Evolutionary conservation across 2,329 filamentous ascomycete genomes (phyloP), one percentile per base, ranked within the genome.

Genomic region (Fusarium albidum): DNA sequence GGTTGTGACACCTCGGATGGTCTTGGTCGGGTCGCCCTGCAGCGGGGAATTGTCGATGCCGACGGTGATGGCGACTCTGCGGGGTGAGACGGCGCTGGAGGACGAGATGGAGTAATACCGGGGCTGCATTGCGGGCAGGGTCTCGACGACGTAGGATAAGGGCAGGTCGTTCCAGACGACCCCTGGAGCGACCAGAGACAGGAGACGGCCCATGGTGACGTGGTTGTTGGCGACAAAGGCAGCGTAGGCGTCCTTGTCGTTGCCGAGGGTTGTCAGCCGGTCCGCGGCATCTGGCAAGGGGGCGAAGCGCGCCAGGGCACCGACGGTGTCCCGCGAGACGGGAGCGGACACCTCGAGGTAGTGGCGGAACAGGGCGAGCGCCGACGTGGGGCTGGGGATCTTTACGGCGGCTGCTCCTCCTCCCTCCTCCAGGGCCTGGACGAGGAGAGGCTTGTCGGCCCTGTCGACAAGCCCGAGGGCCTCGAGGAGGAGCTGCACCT

Each of bases 71-170:
- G 65, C 44, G 31, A 67, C 54, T 10, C 44, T 67, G 21, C 60
- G 57, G 6, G 64, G 55, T 6, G 61, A 65, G 6, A 68, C 59
- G 21, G 76, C 71, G 12, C 73, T 75, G 8, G 83, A 85, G 1
- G 82, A 85, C 0, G 83, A 86, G 52, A 87, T 86, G 7, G 81
- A 84, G 68, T 87, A 87, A 55, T 85, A 83, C 5, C 84, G 81
- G 9, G 84, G 75, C 11, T 82, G 57, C 9, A 64, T 37, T 0
- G 77, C 76, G 1, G 82, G 80, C 1, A 87, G 76, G 64, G 81
- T 81, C 43, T 81, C 77, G 7, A 89, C 73, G 66, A 86, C 82
- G 40, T 80, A 77, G 2, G 78, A 75, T 5, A 88, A 73, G 0
- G 69, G 66, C 7, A 71, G 21, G 1, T 57, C 43, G 2, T 49